Base-by-base conservation (phyloP, 495 filamentous ascomycete genomes). In the Recurvomyces mirabilis region DNA sequence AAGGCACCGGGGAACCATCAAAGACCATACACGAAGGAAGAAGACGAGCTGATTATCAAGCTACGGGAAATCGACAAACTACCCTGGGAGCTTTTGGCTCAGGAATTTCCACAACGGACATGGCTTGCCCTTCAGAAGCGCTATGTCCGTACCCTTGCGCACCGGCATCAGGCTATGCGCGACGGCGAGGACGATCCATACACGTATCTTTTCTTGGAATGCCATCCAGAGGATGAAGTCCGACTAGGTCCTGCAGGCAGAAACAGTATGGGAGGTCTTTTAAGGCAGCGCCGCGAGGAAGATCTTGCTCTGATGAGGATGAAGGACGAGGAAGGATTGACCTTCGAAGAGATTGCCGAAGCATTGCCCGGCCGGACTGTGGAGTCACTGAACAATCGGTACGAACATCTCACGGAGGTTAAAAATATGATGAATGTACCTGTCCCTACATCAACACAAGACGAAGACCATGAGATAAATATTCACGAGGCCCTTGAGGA, bases 71-170 rank as follows among this genome's bases (percentile, higher is more conserved):
- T 38, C n/a, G 44, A 52, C 20, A 38, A 44, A 29, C 43, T 56
- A 17, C 15, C 38, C 4, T 56, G 53, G 53, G 17, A 40, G n/a
- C 18, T 33, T 10, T 7, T 56, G 4, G 44, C 34, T 10, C 26
- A 32, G 24, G 30, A 46, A 19, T 38, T 56, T 11, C 21, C 38
- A 4, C 32, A 44, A 12, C 29, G 49, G 14, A 52, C 31, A 19
- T 39, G 37, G n/a, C 17, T 47, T 5, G 42, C 53, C 12, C 22
- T 56, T 15, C 53, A 52, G 25, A 52, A 52, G 32, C 53, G 53
- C 3, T 56, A 56, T 38, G 45, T 53, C 9, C 43, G 50, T 4
- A 47, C 41, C 1, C 17, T 53, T n/a, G 45, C 35, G 13, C 28
- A 36, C 5, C 2, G 45, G 25, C 41, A 47, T 4, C 24, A 41